Evolutionary conservation across 2,329 filamentous ascomycete genomes (phyloP).

Genomic region (Chalaropsis ovoidea): DNA sequence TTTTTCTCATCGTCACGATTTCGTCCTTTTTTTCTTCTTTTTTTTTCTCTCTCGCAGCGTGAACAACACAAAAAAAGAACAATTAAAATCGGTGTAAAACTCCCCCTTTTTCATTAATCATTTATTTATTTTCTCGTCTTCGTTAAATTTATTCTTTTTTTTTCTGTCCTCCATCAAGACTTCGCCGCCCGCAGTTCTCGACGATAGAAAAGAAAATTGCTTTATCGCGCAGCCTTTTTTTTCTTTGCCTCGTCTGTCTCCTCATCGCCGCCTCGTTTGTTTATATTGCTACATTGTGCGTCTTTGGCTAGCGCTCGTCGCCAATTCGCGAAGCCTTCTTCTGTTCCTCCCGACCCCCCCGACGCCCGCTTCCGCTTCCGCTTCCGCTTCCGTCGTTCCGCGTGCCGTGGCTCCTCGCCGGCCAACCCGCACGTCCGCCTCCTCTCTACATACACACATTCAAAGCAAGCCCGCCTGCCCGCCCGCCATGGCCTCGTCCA

Average conservation of each 20-base stretch:
- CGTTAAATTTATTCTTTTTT: not conserved
- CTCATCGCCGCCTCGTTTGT: not conserved
- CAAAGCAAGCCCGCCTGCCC: not conserved
- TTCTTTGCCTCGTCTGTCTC: not conserved
- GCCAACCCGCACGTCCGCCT: not conserved
- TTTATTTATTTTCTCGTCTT: no score
- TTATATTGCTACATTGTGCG: no score
- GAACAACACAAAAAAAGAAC: not conserved
- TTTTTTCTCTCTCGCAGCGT: not conserved
- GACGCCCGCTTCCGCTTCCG: not conserved
- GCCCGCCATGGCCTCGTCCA: not conserved
- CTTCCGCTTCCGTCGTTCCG: not conserved
- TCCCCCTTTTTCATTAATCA: no score
- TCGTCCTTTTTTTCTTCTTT: not conserved
- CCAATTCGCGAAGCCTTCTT: not conserved
- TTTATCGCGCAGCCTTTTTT: not conserved
- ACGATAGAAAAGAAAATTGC: not conserved
- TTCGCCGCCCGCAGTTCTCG: no score
- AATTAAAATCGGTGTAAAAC: no score
- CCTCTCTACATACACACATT: no score
- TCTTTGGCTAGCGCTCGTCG: no score
- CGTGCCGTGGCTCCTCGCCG: not conserved
- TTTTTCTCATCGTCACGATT: not conserved
- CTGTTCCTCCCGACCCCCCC: not conserved
- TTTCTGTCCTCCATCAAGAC: not conserved